Evolutionary conservation across 2,329 filamentous ascomycete genomes (phyloP).

Genomic region (Mollisiaceae sp.): DNA sequence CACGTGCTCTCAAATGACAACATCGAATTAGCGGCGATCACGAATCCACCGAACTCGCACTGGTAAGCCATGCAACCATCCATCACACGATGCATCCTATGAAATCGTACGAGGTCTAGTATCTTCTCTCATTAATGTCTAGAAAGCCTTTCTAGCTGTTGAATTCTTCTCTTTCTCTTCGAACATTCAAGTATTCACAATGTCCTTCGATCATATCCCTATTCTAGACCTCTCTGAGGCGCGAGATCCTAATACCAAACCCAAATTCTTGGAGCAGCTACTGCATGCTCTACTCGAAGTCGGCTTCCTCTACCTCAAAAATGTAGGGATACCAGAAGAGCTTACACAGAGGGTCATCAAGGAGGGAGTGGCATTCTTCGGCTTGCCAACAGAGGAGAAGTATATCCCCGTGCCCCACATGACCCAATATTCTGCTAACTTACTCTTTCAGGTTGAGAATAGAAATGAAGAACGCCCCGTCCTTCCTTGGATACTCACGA

Average conservation of each 20-base stretch:
- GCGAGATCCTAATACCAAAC: conserved; percentile 67
- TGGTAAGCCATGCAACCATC: not conserved
- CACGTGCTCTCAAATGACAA: conserved; percentile 8
- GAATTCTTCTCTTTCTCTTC: not conserved
- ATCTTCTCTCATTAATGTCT: conserved; percentile 7
- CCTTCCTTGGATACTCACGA: conserved; percentile 72
- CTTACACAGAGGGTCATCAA: conserved; percentile 69
- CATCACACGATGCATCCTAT: conserved; percentile 1
- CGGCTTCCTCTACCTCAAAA: conserved; percentile 86
- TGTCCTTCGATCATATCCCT: conserved; percentile 72
- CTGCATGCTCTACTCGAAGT: conserved; percentile 81
- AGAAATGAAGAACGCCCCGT: conserved; percentile 75
- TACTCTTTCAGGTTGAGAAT: conserved; percentile 58
- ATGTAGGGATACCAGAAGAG: conserved; percentile 72
- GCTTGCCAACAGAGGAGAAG: conserved; percentile 78
- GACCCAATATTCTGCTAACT: conserved; percentile 1
- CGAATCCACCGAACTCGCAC: not conserved
- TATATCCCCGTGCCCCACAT: conserved; percentile 42
- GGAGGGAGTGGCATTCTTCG: conserved; percentile 76
- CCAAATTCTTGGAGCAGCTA: conserved; percentile 71
- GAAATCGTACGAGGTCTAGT: conserved; percentile 10
- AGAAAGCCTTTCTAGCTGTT: not conserved
- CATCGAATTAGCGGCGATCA: conserved; percentile 9
- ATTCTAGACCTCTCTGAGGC: conserved; percentile 77
- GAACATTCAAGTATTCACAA: conserved; percentile 23